Conservation (phyloP, 2,329 filamentous ascomycete genomes). For the Fusarium coicis region DNA sequence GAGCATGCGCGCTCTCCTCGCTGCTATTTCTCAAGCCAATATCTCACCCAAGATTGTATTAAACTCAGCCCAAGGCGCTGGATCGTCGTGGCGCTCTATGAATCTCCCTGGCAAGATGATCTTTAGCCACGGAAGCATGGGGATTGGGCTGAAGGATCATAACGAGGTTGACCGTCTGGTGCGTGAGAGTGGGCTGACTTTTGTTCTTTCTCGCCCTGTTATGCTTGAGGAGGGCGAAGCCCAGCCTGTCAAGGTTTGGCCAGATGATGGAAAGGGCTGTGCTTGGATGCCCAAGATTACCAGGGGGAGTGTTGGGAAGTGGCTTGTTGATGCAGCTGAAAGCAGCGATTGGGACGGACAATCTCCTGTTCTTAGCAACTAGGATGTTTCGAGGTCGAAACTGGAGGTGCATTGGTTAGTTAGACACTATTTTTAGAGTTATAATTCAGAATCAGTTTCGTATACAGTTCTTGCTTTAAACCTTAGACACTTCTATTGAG, state of each 20-base stretch:
- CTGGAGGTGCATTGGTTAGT: fast-evolving
- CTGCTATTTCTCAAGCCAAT: not conserved
- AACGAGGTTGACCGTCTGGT: constrained; percentile 21
- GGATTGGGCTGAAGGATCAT: constrained; percentile 14
- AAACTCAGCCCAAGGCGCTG: constrained; percentile 18
- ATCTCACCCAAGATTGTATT: not conserved
- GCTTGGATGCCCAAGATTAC: constrained; percentile 34
- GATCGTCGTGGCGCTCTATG: constrained; percentile 18
- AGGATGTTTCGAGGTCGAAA: not conserved
- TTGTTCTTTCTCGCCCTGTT: constrained; percentile 18
- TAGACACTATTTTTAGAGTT: fast-evolving
- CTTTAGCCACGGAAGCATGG: constrained; percentile 29
- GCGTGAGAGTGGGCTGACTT: not conserved
- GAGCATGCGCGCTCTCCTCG: constrained; percentile 12
- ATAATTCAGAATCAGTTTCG: no score
- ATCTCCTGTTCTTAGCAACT: constrained; percentile 21
- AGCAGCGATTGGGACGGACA: constrained; percentile 12
- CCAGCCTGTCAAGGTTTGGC: constrained; percentile 16
- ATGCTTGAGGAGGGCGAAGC: constrained; percentile 21
- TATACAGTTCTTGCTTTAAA: fast-evolving
- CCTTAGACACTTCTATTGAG: not conserved
- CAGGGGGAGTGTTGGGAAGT: constrained; percentile 14
- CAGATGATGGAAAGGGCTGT: constrained; percentile 29
- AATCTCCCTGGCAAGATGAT: constrained; percentile 17
- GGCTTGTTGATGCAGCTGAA: constrained; percentile 23